Percentiles rank a stretch among this genome's conserved stretches.
Conservation (phyloP, 768 basidiomycete genomes). For the Tremella yokohamensis region DNA sequence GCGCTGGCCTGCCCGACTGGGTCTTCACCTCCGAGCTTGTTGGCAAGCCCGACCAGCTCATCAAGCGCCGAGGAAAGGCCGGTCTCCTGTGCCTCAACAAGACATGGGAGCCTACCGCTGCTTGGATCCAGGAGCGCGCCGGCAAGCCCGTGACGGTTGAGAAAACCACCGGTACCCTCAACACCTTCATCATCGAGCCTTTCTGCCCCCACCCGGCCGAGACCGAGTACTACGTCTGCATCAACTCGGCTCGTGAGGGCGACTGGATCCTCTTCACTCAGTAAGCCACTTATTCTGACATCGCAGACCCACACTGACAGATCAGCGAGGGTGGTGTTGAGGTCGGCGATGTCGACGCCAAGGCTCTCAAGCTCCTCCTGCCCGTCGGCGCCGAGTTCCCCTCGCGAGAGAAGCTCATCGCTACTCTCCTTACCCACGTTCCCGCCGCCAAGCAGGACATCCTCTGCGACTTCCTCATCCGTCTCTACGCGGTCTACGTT, state of each 20-base stretch:
- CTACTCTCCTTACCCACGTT: constrained; percentile 75
- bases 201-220: constrained; percentile 92
- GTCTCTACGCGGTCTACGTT: constrained; percentile 95
- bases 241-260: constrained; percentile 89
- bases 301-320: constrained; percentile 13
- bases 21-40: constrained; percentile 53
- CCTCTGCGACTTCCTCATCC: constrained; percentile 87
- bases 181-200: constrained; percentile 98
- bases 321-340: constrained; percentile 87
- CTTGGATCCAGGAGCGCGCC: constrained; percentile 81
- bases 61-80: constrained; percentile 98
- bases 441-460: constrained; percentile 80
- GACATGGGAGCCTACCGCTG: constrained; percentile 76
- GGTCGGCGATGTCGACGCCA: constrained; percentile 95
- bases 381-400: constrained; percentile 77
- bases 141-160: constrained; percentile 95
- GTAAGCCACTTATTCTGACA: constrained; percentile 14
- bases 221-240: constrained; percentile 97
- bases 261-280: constrained; percentile 98
- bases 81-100: constrained; percentile 94
- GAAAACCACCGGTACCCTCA: constrained; percentile 86
- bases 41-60: constrained; percentile 69
- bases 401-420: constrained; percentile 68
- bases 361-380: constrained; percentile 83
- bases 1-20: constrained; percentile 52